These are phyloP conservation scores for Xylariaceae sp. DNA, from an alignment of 2,329 filamentous ascomycete species.

Conservation along the genomic window DNA sequence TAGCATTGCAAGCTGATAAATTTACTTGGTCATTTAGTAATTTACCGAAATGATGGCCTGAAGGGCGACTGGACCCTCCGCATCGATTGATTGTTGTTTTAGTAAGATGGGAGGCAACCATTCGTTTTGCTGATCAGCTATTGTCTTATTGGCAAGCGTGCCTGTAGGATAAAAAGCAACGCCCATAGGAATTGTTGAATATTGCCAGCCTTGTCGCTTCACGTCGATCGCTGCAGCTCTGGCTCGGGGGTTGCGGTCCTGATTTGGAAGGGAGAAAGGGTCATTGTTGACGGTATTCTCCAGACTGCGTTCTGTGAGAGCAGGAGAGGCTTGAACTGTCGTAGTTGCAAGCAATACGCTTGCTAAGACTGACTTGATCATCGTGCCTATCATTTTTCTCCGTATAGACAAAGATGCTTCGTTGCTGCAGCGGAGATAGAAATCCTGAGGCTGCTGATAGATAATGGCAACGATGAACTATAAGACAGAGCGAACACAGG, in stretches of 20 bases:
- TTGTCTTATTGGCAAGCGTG: constrained; percentile 26
- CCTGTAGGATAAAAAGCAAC: constrained; percentile 25
- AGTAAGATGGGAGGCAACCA: constrained; percentile 22
- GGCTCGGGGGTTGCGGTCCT: constrained; percentile 19
- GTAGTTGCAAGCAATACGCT: constrained; percentile 18
- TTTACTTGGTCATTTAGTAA: neutral
- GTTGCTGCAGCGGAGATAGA: neutral
- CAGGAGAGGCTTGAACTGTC: constrained; percentile 18
- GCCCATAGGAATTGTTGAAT: constrained; percentile 21
- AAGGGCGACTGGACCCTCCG: constrained; percentile 7
- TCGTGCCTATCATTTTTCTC: neutral
- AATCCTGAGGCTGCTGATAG: neutral
- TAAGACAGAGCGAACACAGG: neutral
- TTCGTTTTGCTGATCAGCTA: constrained; percentile 20
- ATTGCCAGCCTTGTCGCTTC: constrained; percentile 24
- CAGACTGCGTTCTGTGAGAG: constrained; percentile 17
- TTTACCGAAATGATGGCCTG: constrained; percentile 20
- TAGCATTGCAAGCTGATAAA: neutral
- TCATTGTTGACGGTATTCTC: constrained; percentile 16
- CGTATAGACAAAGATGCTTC: neutral
- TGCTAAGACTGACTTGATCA: constrained; percentile 18
- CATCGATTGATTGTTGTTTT: neutral
- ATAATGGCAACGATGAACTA: neutral
- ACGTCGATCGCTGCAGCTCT: constrained; percentile 22
- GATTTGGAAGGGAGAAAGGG: constrained; percentile 6